Base-by-base conservation (phyloP, 2,329 filamentous ascomycete genomes). In the Botrytis paeoniae region DNA sequence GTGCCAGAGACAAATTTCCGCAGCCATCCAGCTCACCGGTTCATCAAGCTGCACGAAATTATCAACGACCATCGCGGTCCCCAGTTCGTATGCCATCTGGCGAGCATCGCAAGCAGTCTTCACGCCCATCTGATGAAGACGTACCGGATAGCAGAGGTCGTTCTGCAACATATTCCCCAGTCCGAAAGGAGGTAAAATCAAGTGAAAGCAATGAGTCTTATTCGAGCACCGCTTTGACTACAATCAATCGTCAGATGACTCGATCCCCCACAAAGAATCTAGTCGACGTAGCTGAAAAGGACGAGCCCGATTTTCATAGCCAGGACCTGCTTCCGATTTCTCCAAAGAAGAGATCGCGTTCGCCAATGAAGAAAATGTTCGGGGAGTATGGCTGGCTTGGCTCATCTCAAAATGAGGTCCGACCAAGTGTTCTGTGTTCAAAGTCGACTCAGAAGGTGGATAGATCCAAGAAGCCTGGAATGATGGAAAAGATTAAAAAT, bases 281-380 rank as follows among this genome's bases (percentile, higher is more conserved):
- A 0, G 64, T 74, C 22, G 73, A 77, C 66, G 69, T 72, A 22
- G 45, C 41, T 22, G 78, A 78, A 69, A 75, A 62, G 22, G 75
- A 77, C 45, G 78, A 77, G 62, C 22, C 37, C n/a, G 59, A 69
- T 35, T 57, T 9, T 45, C 45, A 71, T 18, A 61, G 41, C 59
- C 59, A 45, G 35, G 43, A 48, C 59, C 48, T 59, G 5, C 66
- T 60, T 48, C 32, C n/a, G 8, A 54, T 37, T 9, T 76, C 76
- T 29, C 73, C 76, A 37, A 78, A 77, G 71, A 78, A 78, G 70
- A 72, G 80, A 63, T 78, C 79, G 22, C 78, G 79, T 10, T 81
- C 79, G 16, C 79, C 80, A 5, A 80, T 80, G 78, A 81, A 81
- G 66, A 80, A 79, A 72, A 77, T 81, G 78, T 80, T 80, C 69